Conservation (phyloP, 371 early-diverging fungal species). For the Gilbertella persicaria region DNA sequence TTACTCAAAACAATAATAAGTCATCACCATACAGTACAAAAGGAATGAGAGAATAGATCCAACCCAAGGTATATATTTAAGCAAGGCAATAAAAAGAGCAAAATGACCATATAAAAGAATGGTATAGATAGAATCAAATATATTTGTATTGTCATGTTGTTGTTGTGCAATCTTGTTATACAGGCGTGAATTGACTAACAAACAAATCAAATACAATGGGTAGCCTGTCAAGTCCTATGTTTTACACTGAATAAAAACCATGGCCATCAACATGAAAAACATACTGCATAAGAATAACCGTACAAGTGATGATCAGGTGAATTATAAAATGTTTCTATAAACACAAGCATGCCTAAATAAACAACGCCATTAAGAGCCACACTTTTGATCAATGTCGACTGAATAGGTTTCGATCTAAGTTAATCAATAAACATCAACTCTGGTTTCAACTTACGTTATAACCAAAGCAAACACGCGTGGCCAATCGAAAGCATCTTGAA, state of each 20-base stretch:
- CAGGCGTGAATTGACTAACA: conserved; percentile 38
- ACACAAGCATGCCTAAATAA: conserved; percentile 38
- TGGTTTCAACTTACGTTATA: conserved; percentile 26
- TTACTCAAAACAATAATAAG: conserved; percentile 59
- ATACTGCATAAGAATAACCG: conserved; percentile 47
- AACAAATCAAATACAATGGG: conserved; percentile 48
- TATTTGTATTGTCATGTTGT: conserved; percentile 6
- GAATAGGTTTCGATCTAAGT: conserved; percentile 46
- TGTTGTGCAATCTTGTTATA: conserved; percentile 43
- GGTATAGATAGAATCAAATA: conserved; percentile 32
- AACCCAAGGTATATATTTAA: conserved; percentile 37
- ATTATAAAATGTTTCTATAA: conserved; percentile 43
- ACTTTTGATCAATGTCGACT: conserved; percentile 35
- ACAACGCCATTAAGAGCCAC: conserved; percentile 40
- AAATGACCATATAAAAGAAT: conserved; percentile 46
- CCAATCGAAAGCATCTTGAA: conserved; percentile 42
- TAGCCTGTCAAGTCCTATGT: conserved; percentile 48
- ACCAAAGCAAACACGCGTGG: conserved; percentile 28
- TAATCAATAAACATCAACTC: background rate
- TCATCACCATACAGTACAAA: conserved; percentile 43
- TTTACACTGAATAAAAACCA: background rate
- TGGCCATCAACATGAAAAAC: background rate
- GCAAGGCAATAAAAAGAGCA: conserved; percentile 32
- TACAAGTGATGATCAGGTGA: conserved; percentile 35
- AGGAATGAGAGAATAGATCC: conserved; percentile 40